Base-by-base conservation (phyloP, 176 grass and related monocot genomes). In the Oryza rufipogon region DNA sequence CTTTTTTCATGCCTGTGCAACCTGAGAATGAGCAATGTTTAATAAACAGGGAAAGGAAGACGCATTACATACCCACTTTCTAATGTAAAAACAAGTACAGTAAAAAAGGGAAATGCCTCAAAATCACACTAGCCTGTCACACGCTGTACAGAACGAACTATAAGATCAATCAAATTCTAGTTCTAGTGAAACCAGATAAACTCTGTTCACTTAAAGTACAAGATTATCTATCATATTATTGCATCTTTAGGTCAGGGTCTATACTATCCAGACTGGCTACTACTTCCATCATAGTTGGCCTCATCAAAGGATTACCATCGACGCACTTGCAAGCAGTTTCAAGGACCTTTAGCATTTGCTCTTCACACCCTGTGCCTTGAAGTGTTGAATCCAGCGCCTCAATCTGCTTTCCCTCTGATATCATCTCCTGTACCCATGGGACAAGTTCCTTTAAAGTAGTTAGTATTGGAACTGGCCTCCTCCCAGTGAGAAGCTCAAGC, bases 401-500 rank as follows among this genome's bases (percentile, higher is more conserved):
- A 32, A 17, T 77, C 81, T 83, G 73, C 72, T 66, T 73, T 0
- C 74, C 81, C 38, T 79, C 20, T 1, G 80, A 87, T n/a, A 17
- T 86, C 77, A 75, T 60, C 19, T 84, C 41, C 1, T 17, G 30
- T 4, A 88, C 92, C 92, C 90, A 94, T 4, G 66, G 51, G 1
- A 92, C 85, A 73, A 94, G 86, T 80, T 94, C 85, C 51, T 87
- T 76, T 0, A 74, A 85, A 0, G 38, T 48, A 36, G 83, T 73
- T 22, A 89, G 67, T 5, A 78, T 33, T 1, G 74, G 22, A 42
- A 92, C 32, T 41, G 91, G 87, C 44, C 68, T 23, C 45, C 58
- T 56, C 17, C 91, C 91, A 3, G 91, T 92, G 30, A 92, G 81
- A 10, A 92, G 76, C 84, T 92, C 91, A 5, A 92, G 84, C 65